Percentiles rank a stretch among this genome's conserved stretches.
Evolutionary conservation across 257 asterid genomes (phyloP).

Genomic region (Agastache rugosa): DNA sequence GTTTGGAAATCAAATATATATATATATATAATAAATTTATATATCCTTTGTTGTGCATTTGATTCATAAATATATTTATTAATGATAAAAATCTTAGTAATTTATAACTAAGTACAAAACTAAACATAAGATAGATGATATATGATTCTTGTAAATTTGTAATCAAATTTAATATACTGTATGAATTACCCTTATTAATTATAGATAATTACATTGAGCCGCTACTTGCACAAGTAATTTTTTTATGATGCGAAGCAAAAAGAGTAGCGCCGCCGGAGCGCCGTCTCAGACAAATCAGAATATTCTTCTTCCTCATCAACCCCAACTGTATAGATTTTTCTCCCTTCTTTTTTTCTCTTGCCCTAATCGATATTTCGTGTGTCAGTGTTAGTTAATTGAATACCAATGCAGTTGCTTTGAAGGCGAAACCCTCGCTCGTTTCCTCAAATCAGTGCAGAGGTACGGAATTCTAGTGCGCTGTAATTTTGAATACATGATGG

Average conservation of each 20-base stretch:
- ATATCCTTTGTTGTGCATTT: too few relatives aligned
- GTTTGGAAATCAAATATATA: too few relatives aligned
- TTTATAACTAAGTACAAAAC: too few relatives aligned
- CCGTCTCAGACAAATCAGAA: conserved; percentile 19
- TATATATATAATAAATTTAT: too few relatives aligned
- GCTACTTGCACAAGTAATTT: background rate
- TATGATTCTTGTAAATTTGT: too few relatives aligned
- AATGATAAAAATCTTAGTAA: too few relatives aligned
- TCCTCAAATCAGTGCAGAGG: conserved; percentile 63
- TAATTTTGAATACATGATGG: background rate
- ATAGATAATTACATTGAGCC: too few relatives aligned
- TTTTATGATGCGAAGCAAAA: conserved; percentile 42
- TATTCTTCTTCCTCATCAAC: conserved; percentile 27
- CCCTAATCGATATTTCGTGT: background rate
- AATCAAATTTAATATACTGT: too few relatives aligned
- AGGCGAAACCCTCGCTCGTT: conserved; percentile 62
- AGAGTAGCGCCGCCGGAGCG: conserved; percentile 35
- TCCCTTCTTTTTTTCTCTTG: background rate
- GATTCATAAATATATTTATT: too few relatives aligned
- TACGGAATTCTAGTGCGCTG: conserved; percentile 3
- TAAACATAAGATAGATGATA: too few relatives aligned
- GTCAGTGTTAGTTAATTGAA: conserved; percentile 25
- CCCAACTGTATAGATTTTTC: conserved; percentile 36
- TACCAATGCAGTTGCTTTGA: conserved; percentile 60
- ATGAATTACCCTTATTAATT: too few relatives aligned